These are phyloP conservation scores for Botryotinia narcissicola DNA, from an alignment of 2,329 filamentous ascomycete genomes.

Conservation along the genomic window DNA sequence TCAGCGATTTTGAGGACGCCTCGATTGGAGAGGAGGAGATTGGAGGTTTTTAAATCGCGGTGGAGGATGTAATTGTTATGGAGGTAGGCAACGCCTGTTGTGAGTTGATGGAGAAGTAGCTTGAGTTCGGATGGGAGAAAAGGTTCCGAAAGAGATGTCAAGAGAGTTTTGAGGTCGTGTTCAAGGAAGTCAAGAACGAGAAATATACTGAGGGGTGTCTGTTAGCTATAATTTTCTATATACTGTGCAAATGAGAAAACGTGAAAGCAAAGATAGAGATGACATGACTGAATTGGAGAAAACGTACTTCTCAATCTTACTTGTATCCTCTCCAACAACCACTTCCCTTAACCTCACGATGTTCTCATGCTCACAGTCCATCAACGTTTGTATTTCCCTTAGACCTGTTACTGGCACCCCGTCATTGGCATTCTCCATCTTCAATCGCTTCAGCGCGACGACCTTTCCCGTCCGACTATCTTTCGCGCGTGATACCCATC, in stretches of 20 bases:
- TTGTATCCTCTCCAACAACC: constrained; percentile 66
- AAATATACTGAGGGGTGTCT: constrained; percentile 63
- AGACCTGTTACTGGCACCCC: constrained; percentile 84
- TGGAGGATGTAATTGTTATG: constrained; percentile 90
- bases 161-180: constrained; percentile 90
- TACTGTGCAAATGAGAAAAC: not conserved
- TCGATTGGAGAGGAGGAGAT: constrained; percentile 91
- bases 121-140: constrained; percentile 93
- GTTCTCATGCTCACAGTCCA: constrained; percentile 76
- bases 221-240: constrained; percentile 21
- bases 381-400: constrained; percentile 88
- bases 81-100: constrained; percentile 76
- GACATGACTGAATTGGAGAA: constrained; percentile 18
- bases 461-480: constrained; percentile 72
- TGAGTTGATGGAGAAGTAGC: constrained; percentile 80
- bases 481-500: constrained; percentile 83
- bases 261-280: not conserved
- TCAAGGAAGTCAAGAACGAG: constrained; percentile 97
- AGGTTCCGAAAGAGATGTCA: constrained; percentile 90
- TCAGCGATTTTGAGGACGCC: constrained; percentile 94
- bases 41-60: constrained; percentile 90
- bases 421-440: constrained; percentile 76
- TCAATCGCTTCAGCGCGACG: constrained; percentile 90
- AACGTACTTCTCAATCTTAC: constrained; percentile 52
- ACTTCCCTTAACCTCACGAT: constrained; percentile 81